phyloP scores from a whole-genome alignment of 2,329 filamentous ascomycete species.

The Stagonosporopsis cucurbitacearum region DNA sequence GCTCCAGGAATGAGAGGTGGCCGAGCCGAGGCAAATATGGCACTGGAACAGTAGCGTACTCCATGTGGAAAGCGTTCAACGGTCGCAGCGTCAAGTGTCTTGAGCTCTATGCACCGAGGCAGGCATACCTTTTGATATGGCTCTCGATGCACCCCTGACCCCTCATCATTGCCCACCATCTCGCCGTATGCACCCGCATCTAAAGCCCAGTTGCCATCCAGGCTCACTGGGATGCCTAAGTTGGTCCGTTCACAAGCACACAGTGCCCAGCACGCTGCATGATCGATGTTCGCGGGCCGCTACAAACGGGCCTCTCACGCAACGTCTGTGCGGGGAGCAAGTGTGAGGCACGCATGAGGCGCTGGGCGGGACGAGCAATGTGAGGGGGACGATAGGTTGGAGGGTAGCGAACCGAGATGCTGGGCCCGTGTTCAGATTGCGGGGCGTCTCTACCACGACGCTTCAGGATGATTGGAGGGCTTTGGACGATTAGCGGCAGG shows the following conservation, averaged over 20 bases:
- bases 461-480: conserved; percentile 11
- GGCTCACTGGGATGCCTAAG: conserved; percentile 15
- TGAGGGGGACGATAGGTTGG: conserved; percentile 13
- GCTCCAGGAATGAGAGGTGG: conserved; percentile 39
- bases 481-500: background rate
- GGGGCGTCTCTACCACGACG: conserved; percentile 3
- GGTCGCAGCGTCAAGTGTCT: conserved; percentile 1
- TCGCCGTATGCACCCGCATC: conserved; percentile 24
- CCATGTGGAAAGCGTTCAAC: conserved; percentile 30
- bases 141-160: conserved; percentile 22
- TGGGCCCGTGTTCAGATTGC: conserved; percentile 7
- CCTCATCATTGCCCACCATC: conserved; percentile 21
- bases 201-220: conserved; percentile 14
- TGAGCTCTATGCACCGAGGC: conserved; percentile 9
- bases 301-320: conserved; percentile 18
- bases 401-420: conserved; percentile 10
- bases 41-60: conserved; percentile 16
- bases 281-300: conserved; percentile 14
- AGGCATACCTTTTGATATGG: conserved; percentile 21
- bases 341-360: conserved; percentile 13
- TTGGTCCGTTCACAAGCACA: conserved; percentile 16
- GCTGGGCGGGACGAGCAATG: conserved; percentile 3
- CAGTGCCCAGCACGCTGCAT: conserved; percentile 17
- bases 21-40: conserved; percentile 28
- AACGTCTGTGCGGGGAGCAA: conserved; percentile 16